phyloP scores from a whole-genome alignment of 169 alveolate species.

The Eimeria falciformis region DNA sequence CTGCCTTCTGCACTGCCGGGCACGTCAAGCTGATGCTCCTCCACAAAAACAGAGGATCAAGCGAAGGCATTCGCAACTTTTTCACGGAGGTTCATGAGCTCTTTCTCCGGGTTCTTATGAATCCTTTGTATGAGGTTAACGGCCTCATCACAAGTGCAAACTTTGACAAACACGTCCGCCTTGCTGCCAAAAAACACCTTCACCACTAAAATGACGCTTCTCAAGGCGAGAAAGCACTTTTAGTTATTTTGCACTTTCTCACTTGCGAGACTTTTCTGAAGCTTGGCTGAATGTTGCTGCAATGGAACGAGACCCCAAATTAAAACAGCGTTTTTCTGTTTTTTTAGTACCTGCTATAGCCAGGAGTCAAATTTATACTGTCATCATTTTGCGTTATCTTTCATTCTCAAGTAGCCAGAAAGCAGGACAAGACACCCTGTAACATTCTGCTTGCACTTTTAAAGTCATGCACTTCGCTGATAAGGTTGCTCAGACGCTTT shows the following conservation, averaged over 20 bases:
- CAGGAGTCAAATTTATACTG: neutral
- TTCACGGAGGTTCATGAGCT: constrained; percentile 90
- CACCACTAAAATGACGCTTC: constrained; percentile 2
- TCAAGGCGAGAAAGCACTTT: neutral
- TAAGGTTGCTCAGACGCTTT: no score
- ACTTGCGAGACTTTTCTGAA: no score
- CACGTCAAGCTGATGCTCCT: constrained; percentile 88
- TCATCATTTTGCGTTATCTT: neutral
- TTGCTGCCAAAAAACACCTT: constrained; percentile 74
- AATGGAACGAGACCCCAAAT: no score
- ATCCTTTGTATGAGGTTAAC: constrained; percentile 79
- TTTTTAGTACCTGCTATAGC: no score
- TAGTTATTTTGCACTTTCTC: no score
- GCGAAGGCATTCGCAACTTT: constrained; percentile 85
- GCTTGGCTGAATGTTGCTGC: no score
- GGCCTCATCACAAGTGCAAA: constrained; percentile 56
- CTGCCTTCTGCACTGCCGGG: constrained; percentile 91
- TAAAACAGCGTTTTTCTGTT: no score
- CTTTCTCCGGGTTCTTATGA: constrained; percentile 81
- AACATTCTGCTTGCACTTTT: no score
- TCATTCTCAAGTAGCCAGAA: neutral
- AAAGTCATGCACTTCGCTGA: no score
- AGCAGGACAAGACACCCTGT: no score
- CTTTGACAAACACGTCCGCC: constrained; percentile 78
- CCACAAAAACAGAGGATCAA: constrained; percentile 82